phyloP scores from a whole-genome alignment of 352 stramenopile genomes.

The Phytophthora idaei region DNA sequence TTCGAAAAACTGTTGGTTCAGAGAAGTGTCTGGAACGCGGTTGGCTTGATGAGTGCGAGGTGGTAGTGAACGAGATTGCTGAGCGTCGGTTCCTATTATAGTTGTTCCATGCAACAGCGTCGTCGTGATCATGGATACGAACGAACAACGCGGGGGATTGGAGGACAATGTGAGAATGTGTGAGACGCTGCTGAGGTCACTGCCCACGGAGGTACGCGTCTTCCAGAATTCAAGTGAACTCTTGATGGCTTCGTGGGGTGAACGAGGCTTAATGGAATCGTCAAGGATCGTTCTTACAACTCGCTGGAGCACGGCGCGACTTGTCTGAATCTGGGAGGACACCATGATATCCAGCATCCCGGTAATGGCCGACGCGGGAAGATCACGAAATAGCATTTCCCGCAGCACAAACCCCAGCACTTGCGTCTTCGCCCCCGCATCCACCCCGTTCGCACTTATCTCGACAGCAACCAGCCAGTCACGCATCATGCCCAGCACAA shows the following conservation, averaged over 20 bases:
- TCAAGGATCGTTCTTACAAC: slow-evolving; percentile 5
- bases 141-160: too few species aligned
- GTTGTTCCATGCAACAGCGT: too few species aligned
- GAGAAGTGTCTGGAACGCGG: neutral
- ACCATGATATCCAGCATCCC: neutral
- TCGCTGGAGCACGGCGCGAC: neutral
- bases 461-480: slow-evolving; percentile 1
- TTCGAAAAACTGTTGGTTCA: slow-evolving; percentile 31
- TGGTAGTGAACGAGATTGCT: too few species aligned
- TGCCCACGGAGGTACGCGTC: neutral
- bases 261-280: neutral
- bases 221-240: slow-evolving; percentile 5
- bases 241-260: neutral
- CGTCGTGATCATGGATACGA: too few species aligned
- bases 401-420: slow-evolving; percentile 2
- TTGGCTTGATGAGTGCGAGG: too few species aligned
- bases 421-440: neutral
- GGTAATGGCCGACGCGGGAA: neutral
- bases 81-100: too few species aligned
- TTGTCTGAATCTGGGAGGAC: neutral
- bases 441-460: neutral
- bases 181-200: too few species aligned
- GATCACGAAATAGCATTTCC: neutral
- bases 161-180: too few species aligned
- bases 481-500: slow-evolving; percentile 36